Conservation (phyloP, 192 early-diverging fungal genomes). For the Mortierella claussenii region DNA sequence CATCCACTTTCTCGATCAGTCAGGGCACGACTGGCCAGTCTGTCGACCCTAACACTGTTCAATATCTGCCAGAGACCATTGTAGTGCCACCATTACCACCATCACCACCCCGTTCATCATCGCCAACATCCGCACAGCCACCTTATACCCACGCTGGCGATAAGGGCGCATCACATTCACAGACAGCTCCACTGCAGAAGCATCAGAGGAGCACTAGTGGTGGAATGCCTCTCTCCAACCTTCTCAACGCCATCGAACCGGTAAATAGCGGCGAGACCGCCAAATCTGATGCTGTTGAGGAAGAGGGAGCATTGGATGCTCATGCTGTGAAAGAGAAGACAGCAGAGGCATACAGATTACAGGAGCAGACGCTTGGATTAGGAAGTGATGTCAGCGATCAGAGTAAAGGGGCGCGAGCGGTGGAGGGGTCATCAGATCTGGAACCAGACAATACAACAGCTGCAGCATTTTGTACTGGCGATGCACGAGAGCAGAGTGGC, state of each 20-base stretch:
- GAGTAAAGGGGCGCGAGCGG: slow-evolving; percentile 3
- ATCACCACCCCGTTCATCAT: neutral
- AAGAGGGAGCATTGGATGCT: too few species aligned
- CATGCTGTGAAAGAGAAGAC: too few species aligned
- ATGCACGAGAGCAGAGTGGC: slow-evolving; percentile 1
- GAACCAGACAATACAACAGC: neutral
- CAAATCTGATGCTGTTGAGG: neutral
- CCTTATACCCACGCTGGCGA: slow-evolving; percentile 7
- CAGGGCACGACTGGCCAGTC: neutral
- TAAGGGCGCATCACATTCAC: neutral
- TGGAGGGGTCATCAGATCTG: neutral
- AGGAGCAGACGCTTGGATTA: neutral
- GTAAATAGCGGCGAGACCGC: neutral
- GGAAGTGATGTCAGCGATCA: slow-evolving; percentile 13
- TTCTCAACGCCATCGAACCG: neutral
- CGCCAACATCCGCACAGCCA: neutral
- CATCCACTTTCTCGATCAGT: neutral
- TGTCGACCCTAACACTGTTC: neutral
- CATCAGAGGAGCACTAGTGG: neutral
- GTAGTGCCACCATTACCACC: neutral
- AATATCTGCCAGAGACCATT: neutral
- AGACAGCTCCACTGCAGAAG: neutral
- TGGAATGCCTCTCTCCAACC: neutral
- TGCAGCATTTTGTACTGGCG: neutral
- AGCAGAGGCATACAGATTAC: neutral